phyloP scores from a whole-genome alignment of 2,329 filamentous ascomycete species.

The Ophiosphaerella narmari region DNA sequence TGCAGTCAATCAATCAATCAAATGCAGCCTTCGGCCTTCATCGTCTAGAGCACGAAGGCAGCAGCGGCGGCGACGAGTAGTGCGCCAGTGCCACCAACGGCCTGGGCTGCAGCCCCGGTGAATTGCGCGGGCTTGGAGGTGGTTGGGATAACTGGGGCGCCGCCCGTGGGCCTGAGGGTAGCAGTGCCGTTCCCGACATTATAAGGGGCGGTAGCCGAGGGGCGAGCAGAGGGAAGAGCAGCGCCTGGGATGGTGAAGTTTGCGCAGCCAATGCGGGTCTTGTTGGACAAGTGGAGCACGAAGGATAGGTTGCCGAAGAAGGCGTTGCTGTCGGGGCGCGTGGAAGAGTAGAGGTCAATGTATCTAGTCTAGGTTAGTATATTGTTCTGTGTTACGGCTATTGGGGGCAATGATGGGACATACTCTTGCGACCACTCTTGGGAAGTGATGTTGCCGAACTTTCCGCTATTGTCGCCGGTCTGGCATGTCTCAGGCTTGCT shows the following conservation, averaged over 20 bases:
- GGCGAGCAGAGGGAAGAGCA: slow-evolving; percentile 9
- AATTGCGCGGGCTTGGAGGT: slow-evolving; percentile 19
- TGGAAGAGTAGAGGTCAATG: slow-evolving; percentile 56
- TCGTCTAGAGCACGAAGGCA: slow-evolving; percentile 31
- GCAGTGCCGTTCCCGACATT: slow-evolving; percentile 8
- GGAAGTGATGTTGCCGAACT: slow-evolving; percentile 48
- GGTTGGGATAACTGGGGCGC: slow-evolving; percentile 18
- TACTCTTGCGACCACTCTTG: slow-evolving; percentile 44
- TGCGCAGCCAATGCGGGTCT: slow-evolving; percentile 60
- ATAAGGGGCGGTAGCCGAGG: slow-evolving; percentile 19
- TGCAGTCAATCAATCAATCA: slow-evolving; percentile 8
- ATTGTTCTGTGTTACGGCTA: not conserved
- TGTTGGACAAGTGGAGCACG: slow-evolving; percentile 60
- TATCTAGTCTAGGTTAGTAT: slow-evolving; percentile 42
- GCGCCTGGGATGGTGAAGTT: slow-evolving; percentile 56
- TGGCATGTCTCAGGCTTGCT: slow-evolving; percentile 47
- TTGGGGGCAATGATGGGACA: slow-evolving; percentile 33
- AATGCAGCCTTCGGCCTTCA: not conserved
- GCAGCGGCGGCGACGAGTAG: slow-evolving; percentile 27
- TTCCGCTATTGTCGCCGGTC: slow-evolving; percentile 53
- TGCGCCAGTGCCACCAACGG: slow-evolving; percentile 25
- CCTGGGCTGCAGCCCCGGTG: slow-evolving; percentile 23
- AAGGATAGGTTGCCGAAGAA: slow-evolving; percentile 61
- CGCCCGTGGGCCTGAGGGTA: slow-evolving; percentile 16
- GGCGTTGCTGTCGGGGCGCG: slow-evolving; percentile 44